phyloP scores from a whole-genome alignment of 306 rosid species.

The Quercus rubra region DNA sequence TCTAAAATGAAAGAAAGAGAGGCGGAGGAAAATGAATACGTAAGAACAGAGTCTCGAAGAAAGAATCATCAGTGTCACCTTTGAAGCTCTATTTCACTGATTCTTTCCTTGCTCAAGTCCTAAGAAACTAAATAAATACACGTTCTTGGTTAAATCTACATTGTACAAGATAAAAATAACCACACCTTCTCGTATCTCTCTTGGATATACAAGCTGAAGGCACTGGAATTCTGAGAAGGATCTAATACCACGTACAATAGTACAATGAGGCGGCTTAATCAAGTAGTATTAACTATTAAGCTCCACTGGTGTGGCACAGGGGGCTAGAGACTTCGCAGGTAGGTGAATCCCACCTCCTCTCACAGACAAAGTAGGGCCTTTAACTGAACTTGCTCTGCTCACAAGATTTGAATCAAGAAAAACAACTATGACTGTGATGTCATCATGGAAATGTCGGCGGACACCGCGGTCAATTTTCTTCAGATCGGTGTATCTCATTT shows the following conservation, averaged over 20 bases:
- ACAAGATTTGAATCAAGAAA: slow-evolving; percentile 78
- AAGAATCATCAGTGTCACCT: background rate
- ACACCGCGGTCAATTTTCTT: slow-evolving; percentile 86
- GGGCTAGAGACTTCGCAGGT: slow-evolving; percentile 41
- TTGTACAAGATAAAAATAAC: slow-evolving; percentile 27
- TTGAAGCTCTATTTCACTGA: slow-evolving; percentile 14
- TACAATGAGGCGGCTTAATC: slow-evolving; percentile 17
- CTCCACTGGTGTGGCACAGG: slow-evolving; percentile 34
- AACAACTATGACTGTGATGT: slow-evolving; percentile 73
- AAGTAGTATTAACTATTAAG: slow-evolving; percentile 14
- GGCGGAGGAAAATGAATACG: background rate
- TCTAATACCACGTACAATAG: slow-evolving; percentile 20
- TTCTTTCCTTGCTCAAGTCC: slow-evolving; percentile 35
- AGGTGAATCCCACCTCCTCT: slow-evolving; percentile 63
- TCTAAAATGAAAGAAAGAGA: background rate
- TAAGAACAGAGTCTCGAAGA: background rate
- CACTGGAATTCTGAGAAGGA: slow-evolving; percentile 27
- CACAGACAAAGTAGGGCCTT: slow-evolving; percentile 56
- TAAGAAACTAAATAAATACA: slow-evolving; percentile 38
- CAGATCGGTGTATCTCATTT: slow-evolving; percentile 91
- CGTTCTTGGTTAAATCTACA: slow-evolving; percentile 37
- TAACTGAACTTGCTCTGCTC: slow-evolving; percentile 60
- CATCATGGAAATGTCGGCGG: slow-evolving; percentile 92
- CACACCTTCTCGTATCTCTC: slow-evolving; percentile 20
- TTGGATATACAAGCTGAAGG: slow-evolving; percentile 24